phyloP scores from a whole-genome alignment of 2,329 filamentous ascomycete species.

The Hymenoscyphus fructigenus region DNA sequence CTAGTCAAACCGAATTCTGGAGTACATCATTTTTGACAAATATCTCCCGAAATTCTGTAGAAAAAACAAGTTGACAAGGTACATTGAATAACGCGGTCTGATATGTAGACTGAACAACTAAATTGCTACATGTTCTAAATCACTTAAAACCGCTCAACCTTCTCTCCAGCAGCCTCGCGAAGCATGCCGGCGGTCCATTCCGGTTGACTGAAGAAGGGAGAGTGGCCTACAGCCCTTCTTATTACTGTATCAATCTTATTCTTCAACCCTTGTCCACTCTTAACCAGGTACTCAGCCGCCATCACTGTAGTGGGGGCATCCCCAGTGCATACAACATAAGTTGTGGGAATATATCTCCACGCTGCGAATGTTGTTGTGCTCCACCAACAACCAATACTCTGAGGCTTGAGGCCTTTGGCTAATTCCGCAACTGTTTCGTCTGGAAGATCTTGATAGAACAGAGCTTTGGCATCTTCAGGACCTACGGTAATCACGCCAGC shows the following conservation, averaged over 20 bases:
- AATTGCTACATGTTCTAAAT: background rate
- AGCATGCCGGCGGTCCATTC: conserved; percentile 5
- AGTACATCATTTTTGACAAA: too few species aligned
- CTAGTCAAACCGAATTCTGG: too few species aligned
- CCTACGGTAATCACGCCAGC: conserved; percentile 3
- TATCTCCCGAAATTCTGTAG: too few species aligned
- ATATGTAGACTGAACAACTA: background rate
- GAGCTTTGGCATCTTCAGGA: conserved; percentile 1
- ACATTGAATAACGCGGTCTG: background rate
- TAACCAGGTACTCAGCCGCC: background rate
- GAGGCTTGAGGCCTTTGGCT: conserved; percentile 38
- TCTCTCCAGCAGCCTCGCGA: conserved; percentile 1
- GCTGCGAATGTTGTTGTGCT: conserved; percentile 12
- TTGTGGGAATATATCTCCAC: conserved; percentile 5
- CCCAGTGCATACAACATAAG: conserved; percentile 1
- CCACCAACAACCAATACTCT: conserved; percentile 35
- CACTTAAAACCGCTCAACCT: background rate
- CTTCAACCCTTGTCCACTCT: background rate
- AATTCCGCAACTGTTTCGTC: conserved; percentile 39
- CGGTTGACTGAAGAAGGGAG: background rate
- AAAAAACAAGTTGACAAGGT: background rate
- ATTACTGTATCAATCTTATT: conserved; percentile 2
- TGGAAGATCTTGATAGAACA: conserved; percentile 43
- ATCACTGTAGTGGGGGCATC: background rate
- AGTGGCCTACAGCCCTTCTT: background rate